phyloP scores from a whole-genome alignment of 2,329 filamentous ascomycete genomes.

The Diaporthe citri region DNA sequence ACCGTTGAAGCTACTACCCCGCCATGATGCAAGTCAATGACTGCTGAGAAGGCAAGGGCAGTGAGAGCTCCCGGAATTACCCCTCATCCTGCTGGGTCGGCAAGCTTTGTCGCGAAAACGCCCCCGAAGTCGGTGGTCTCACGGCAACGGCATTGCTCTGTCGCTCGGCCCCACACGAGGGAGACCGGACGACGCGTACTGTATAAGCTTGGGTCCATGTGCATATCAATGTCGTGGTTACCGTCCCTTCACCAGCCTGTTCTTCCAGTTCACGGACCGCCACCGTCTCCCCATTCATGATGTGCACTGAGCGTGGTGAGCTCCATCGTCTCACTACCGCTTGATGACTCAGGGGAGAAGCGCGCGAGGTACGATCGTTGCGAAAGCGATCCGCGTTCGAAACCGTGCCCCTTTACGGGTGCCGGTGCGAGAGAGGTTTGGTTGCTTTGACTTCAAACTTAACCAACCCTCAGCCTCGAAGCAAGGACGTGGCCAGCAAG shows the following conservation, averaged over 20 bases:
- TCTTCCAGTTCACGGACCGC: neutral
- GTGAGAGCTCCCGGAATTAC: slow-evolving; percentile 7
- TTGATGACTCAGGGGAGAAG: neutral
- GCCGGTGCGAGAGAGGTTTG: neutral
- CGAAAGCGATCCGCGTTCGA: neutral
- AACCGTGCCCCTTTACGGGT: neutral
- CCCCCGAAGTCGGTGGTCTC: slow-evolving; percentile 2
- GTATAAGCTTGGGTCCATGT: neutral
- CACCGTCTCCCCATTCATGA: neutral
- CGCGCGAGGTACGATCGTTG: neutral
- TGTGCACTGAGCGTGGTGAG: too few species aligned
- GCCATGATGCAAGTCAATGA: slow-evolving; percentile 21
- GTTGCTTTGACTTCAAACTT: neutral
- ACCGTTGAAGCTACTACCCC: slow-evolving; percentile 19
- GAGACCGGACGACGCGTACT: neutral
- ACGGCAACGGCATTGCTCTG: neutral
- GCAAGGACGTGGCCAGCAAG: neutral
- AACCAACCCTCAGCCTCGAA: neutral
- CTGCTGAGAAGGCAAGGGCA: slow-evolving; percentile 18
- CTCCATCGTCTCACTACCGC: neutral
- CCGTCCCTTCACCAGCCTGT: neutral
- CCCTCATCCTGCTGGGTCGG: slow-evolving; percentile 13
- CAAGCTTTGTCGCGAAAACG: slow-evolving; percentile 3
- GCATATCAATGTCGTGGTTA: neutral
- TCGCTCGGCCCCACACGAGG: neutral